Base-by-base conservation (phyloP, 2,329 filamentous ascomycete genomes). In the Paracoccidioides brasiliensis region DNA sequence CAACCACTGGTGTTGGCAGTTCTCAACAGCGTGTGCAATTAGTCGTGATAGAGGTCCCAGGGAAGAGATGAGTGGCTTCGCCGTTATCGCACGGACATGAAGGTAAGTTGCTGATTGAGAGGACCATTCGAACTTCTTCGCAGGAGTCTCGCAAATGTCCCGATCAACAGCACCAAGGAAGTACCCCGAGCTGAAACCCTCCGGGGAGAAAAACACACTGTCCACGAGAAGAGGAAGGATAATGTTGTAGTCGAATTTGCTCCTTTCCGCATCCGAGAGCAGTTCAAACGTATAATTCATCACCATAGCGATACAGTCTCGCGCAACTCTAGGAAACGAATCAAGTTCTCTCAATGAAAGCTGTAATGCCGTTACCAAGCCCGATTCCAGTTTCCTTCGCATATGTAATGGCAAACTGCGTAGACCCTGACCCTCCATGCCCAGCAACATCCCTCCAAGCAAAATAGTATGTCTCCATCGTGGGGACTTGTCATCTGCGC, bases 401-500 rank as follows among this genome's bases (percentile, higher is more conserved):
- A 91, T 76, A 52, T 77, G 70, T 37, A 75, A 71, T 4, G 84
- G 80, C n/a, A 90, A 69, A n/a, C 81, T 80, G 57, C 79, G 78
- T 48, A 82, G 73, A 43, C 83, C 79, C 58, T 80, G 77, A 14
- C 78, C 75, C 61, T 86, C 85, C 65, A 90, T 84, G 7, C 88
- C 89, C 66, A 91, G 79, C 56, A 95, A 71, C 28, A 95, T 74
- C 3, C 89, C 90, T 0, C 84, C 83, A 7, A 95, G 78, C 4
- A 90, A 79, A n/a, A 95, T 75, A 35, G 90, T 71, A 69, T 95
- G 90, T 68, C 89, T 84, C 89, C 89, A 95, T 64, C 88, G 76
- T 15, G 77, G 79, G 69, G 75, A 84, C 62, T 75, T 77, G 46
- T 80, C 81, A 64, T 84, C 79, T 14, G 81, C 81, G 7, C 81